These are phyloP conservation scores for Rubroboletus satanas DNA, from an alignment of 768 basidiomycete species.

Conservation along the genomic window DNA sequence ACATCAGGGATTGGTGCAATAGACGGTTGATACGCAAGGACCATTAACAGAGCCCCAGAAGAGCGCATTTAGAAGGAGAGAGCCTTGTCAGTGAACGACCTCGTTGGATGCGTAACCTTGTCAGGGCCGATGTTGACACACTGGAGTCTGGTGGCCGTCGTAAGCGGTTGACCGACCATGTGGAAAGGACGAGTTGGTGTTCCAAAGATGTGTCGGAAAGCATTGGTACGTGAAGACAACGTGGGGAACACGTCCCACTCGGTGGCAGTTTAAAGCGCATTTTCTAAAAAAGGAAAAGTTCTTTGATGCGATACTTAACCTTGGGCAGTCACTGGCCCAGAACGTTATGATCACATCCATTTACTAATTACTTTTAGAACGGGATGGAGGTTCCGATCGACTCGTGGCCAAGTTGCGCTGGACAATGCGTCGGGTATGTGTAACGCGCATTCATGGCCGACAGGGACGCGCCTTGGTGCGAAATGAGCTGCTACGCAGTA, in stretches of 20 bases:
- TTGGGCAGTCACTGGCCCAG: neutral
- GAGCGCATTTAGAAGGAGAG: neutral
- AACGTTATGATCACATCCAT: neutral
- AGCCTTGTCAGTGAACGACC: neutral
- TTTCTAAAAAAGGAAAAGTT: neutral
- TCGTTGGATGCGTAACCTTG: too few species aligned
- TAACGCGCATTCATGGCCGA: neutral
- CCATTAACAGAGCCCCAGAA: neutral
- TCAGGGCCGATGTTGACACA: neutral
- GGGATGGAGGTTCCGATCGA: neutral
- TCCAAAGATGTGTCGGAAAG: neutral
- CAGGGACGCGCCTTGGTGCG: constrained; percentile 10
- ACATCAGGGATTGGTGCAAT: neutral
- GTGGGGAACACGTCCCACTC: neutral
- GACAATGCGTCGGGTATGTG: neutral
- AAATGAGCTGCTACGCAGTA: neutral
- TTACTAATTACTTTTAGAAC: neutral
- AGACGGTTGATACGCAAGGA: neutral
- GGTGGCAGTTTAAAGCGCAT: neutral
- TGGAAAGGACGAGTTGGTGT: neutral
- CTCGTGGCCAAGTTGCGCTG: constrained; percentile 9
- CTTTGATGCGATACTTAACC: neutral
- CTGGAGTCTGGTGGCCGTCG: neutral
- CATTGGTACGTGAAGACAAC: neutral
- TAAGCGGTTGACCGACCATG: neutral